Evolutionary conservation across 2,329 filamentous ascomycete genomes (phyloP), one percentile per base, ranked within the genome.

Genomic region (Fusarium metavorans): DNA sequence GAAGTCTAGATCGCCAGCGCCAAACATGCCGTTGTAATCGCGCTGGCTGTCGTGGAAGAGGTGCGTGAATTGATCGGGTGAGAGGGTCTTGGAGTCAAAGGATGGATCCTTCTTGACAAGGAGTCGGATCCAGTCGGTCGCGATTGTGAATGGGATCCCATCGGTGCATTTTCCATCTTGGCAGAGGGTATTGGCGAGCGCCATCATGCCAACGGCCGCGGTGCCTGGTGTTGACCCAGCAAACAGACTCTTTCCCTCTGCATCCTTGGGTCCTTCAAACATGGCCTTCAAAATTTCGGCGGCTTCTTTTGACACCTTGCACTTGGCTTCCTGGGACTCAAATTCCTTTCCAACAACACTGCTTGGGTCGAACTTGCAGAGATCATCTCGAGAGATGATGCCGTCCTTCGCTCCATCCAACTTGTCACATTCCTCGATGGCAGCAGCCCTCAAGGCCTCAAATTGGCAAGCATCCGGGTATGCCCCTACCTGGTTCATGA

Each of bases 381-480:
- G 8, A 13, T 67, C 60, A 8, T 30, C n/a, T 0, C 45, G 16
- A 5, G 60, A 35, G 20, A 70, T 62, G 3, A 67, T 35, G 14
- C 65, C 41, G 14, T 70, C 68, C 14, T 39, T 14, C 2, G 57
- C 34, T 1, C 64, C 64, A 30, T 70, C 68, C 14, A 67, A 16
- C 5, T 27, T 18, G 23, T 67, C 68, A 9, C 68, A 67, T 10
- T 30, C 14, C 18, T 64, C 43, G 4, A 70, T 25, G 3, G 64
- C 59, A 18, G 37, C 20, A 2, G n/a, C 27, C 6, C 14, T 35
- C 16, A 70, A 7, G 4, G 41, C 34, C 2, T 67, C 64, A 0
- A 70, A 43, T 14, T 70, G 34, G 30, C 68, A 70, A 9, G 35
- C 27, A 11, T 52, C 41, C 1, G 68, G 68, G 9, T 64, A 67